Base-by-base conservation (phyloP, 768 basidiomycete species). In the Mycena vulgaris region DNA sequence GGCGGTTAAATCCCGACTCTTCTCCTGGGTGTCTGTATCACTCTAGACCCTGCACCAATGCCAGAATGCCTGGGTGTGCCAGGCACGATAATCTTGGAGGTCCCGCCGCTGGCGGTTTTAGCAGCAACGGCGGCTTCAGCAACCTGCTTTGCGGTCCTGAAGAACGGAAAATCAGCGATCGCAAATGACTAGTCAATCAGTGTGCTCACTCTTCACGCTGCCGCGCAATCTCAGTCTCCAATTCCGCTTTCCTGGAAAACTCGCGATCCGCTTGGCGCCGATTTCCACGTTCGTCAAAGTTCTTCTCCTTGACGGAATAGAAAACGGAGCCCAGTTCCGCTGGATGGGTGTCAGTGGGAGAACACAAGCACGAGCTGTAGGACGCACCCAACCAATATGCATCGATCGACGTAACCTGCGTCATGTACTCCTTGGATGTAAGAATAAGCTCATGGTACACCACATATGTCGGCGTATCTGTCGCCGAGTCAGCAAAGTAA, bases 361-460 rank as follows among this genome's bases (percentile, higher is more conserved):
- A 40, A 10, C 31, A 48, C 28, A 31, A 31, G 51, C 8, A 40
- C 8, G 56, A 27, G 17, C 28, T 33, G 4, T 16, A 52, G 7
- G 3, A 78, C 87, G 78, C 81, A 95, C 96, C 96, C 39, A 99
- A 88, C 98, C 98, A 99, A 81, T 96, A 96, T 4, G 98, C 92
- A 78, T 99, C 96, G 70, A 99, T 94, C 0, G 97, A 91, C 3
- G 98, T 98, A n/a, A 99, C 98, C 80, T 96, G 96, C 21, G 97
- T 97, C 97, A 98, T 98, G 83, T 99, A 99, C 81, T 95, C 93
- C 77, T 97, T 97, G 35, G 96, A 97, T 14, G 96, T 97, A 74
- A 97, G 84, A 70, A 98, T 97, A 63, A 97, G 87, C 77, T 98
- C 97, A 78, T 99, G 98, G 79, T 99, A 99, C 37, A 99, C 90